Evolutionary conservation across 345 rosid species (phyloP).

Genomic region (Populus nigra): DNA sequence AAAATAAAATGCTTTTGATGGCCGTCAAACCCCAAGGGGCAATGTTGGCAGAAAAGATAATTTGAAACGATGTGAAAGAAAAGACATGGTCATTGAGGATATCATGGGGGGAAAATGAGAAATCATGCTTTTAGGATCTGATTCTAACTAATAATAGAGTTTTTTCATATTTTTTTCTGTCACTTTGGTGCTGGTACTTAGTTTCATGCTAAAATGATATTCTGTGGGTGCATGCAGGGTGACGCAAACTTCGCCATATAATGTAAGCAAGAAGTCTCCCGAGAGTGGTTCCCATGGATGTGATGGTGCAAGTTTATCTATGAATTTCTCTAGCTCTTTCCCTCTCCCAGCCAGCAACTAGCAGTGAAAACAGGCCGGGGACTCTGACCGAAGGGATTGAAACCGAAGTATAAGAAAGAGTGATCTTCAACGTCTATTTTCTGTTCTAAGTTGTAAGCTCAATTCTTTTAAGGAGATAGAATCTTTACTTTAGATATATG

Average conservation of each 20-base stretch:
- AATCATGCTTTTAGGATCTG: too few species aligned
- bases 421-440: slow-evolving; percentile 4
- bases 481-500: slow-evolving; percentile 4
- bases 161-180: background rate
- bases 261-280: slow-evolving; percentile 9
- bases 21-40: background rate
- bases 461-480: slow-evolving; percentile 16
- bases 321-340: slow-evolving; percentile 24
- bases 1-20: background rate
- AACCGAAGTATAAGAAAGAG: background rate
- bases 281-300: background rate
- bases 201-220: background rate
- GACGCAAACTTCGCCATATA: slow-evolving; percentile 19
- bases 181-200: background rate
- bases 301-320: slow-evolving; percentile 8
- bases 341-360: slow-evolving; percentile 21
- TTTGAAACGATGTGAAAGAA: background rate
- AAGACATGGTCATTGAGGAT: background rate
- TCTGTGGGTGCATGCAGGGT: slow-evolving; percentile 10
- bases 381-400: background rate
- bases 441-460: slow-evolving; percentile 12
- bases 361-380: background rate
- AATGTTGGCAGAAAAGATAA: background rate
- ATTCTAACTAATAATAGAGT: background rate
- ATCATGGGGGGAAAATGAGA: too few species aligned